Evolutionary conservation across 1,139 yeast genomes (phyloP), one percentile per base, ranked within the genome.

Genomic region (Geotrichum aggregatum): DNA sequence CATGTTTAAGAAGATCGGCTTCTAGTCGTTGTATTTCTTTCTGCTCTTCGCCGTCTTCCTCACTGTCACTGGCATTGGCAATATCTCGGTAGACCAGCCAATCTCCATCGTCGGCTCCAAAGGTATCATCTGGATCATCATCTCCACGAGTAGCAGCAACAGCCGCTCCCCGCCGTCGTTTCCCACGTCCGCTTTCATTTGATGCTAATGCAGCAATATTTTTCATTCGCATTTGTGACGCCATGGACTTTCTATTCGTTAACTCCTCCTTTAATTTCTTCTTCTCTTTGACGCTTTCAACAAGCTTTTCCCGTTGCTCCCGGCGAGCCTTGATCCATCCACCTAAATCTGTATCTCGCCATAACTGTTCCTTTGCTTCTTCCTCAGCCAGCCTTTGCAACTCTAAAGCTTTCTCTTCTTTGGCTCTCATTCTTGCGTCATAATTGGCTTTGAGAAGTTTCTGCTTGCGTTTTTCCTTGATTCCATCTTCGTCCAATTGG

Each of bases 81-180:
- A 89, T 84, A 62, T 88, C 95, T 61, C 95, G 78, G 66, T 92
- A 92, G 21, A 89, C 82, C 40, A 86, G 80, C 98, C 98, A 92
- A 67, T 92, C 98, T 52, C 87, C 96, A 65, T 92, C 98, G 63
- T 89, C 84, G 3, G 97, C 92, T 55, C 98, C 98, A 69, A 92
- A 92, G 0, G 91, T 88, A 68, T 91, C 98, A 63, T 84, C 89
- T 11, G 95, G 95, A 66, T 88, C 96, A 63, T 87, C 88, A 63
- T 87, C 96, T 44, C 86, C 85, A 14, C 52, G 44, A 11, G n/a
- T 33, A 7, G 39, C 30, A 10, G 44, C 28, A 28, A 26, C 44
- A 10, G 60, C 61, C 3, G 55, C 56, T 14, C 68, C 63, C 18
- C 64, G 60, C 3, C 69, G 59, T 21, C 65, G 58, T 44, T 71